Evolutionary conservation across 306 rosid genomes (phyloP).

Genomic region (Cucumis melo): DNA sequence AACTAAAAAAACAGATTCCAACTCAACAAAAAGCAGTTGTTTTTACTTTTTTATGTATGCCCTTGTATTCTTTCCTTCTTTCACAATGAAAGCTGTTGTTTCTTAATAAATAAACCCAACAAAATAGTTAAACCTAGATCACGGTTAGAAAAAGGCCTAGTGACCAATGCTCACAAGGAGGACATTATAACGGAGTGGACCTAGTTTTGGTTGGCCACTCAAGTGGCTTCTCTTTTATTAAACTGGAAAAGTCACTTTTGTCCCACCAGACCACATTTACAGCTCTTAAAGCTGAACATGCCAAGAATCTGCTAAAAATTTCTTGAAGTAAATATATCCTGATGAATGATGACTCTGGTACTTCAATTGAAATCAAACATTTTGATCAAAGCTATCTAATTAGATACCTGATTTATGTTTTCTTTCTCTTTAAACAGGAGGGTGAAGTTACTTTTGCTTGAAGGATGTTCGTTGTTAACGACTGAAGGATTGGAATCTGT

Average conservation of each 20-base stretch:
- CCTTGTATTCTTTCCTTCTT: no score
- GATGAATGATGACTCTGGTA: background rate
- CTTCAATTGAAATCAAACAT: background rate
- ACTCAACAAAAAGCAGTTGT: no score
- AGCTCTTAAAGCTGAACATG: background rate
- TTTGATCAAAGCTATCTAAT: background rate
- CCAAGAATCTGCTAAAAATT: background rate
- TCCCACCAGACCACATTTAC: background rate
- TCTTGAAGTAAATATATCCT: background rate
- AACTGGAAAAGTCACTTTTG: background rate
- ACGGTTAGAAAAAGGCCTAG: no score
- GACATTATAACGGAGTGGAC: background rate
- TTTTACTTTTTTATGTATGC: no score
- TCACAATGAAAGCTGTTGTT: no score
- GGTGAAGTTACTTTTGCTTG: constrained; percentile 22
- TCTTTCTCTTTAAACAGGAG: constrained; percentile 13
- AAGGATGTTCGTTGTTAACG: constrained; percentile 35
- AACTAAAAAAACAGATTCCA: no score
- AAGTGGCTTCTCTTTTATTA: background rate
- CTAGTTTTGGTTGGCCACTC: background rate
- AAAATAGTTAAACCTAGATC: no score
- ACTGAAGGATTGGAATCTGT: constrained; percentile 30
- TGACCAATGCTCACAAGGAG: no score
- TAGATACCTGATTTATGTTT: background rate
- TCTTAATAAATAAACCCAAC: no score